Evolutionary conservation across 1,284 basidiomycete genomes (phyloP).

Genomic region (Fistulina hepatica): DNA sequence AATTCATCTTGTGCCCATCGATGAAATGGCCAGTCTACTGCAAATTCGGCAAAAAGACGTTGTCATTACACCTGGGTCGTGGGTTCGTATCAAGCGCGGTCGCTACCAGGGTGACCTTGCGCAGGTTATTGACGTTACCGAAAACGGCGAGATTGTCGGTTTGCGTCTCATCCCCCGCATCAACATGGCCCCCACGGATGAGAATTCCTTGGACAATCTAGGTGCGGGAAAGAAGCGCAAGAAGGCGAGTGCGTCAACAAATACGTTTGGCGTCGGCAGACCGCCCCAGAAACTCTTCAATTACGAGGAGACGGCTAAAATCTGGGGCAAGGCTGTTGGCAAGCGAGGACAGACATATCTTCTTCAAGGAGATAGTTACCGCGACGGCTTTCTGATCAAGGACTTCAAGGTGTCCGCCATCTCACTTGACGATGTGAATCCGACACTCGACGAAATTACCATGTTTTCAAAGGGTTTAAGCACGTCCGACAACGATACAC

Average conservation of each 20-base stretch:
- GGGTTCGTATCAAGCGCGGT: slow-evolving; percentile 84
- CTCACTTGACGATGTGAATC: slow-evolving; percentile 84
- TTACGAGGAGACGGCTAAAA: slow-evolving; percentile 84
- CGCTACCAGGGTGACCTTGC: slow-evolving; percentile 94
- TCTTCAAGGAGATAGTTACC: slow-evolving; percentile 91
- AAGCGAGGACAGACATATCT: slow-evolving; percentile 66
- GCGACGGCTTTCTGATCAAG: slow-evolving; percentile 93
- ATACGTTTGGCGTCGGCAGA: slow-evolving; percentile 46
- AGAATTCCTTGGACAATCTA: slow-evolving; percentile 31
- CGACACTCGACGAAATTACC: slow-evolving; percentile 93
- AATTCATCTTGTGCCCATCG: slow-evolving; percentile 85
- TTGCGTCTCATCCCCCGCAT: slow-evolving; percentile 95
- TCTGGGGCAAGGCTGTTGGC: slow-evolving; percentile 67
- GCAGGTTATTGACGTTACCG: slow-evolving; percentile 87
- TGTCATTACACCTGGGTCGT: slow-evolving; percentile 78
- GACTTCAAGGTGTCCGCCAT: slow-evolving; percentile 82
- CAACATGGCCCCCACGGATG: slow-evolving; percentile 86
- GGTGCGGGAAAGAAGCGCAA: slow-evolving; percentile 49
- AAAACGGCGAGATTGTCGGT: slow-evolving; percentile 90
- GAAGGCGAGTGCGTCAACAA: slow-evolving; percentile 35
- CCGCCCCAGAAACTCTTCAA: slow-evolving; percentile 93
- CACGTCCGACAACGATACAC: slow-evolving; percentile 39
- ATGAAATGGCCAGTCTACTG: slow-evolving; percentile 95
- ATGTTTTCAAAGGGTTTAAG: slow-evolving; percentile 71
- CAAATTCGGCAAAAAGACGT: slow-evolving; percentile 93